phyloP scores from a whole-genome alignment of 129 eudicot genomes.

The Escallonia herrerae region DNA sequence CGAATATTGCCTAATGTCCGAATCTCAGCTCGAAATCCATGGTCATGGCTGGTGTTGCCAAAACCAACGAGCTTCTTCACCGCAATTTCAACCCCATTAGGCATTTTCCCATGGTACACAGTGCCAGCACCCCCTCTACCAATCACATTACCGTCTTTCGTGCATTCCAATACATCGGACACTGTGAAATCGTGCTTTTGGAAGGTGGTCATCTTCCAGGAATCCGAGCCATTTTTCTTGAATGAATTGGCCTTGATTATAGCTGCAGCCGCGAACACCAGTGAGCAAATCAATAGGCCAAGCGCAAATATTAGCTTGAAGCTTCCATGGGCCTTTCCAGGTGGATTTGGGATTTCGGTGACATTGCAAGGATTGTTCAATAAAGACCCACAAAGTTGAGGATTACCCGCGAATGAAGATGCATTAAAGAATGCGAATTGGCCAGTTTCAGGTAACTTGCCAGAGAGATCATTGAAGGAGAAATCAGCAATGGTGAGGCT shows the following conservation, averaged over 20 bases:
- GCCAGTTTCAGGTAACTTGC: conserved; percentile 69
- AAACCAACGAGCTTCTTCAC: conserved; percentile 72
- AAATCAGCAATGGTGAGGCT: conserved; percentile 85
- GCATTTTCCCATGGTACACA: conserved; percentile 86
- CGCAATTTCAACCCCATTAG: conserved; percentile 77
- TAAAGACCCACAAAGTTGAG: conserved; percentile 70
- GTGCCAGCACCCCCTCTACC: conserved; percentile 95
- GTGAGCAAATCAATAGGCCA: conserved; percentile 54
- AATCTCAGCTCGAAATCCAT: conserved; percentile 82
- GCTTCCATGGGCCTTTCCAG: conserved; percentile 29
- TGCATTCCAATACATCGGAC: conserved; percentile 62
- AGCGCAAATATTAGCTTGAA: conserved; percentile 65
- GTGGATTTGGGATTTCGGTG: conserved; percentile 13
- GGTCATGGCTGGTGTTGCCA: conserved; percentile 59
- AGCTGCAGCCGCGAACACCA: conserved; percentile 67
- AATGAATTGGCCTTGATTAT: conserved; percentile 64
- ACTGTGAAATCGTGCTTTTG: conserved; percentile 67
- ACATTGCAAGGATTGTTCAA: conserved; percentile 59
- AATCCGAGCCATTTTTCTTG: conserved; percentile 35
- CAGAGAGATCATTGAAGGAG: conserved; percentile 80
- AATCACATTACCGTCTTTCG: conserved; percentile 82
- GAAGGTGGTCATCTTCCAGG: conserved; percentile 87
- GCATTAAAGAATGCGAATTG: conserved; percentile 76
- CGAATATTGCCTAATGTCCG: conserved; percentile 84
- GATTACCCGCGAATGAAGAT: conserved; percentile 77